Base-by-base conservation (phyloP, 495 filamentous ascomycete genomes). In the Hypomontagnella monticulosa region DNA sequence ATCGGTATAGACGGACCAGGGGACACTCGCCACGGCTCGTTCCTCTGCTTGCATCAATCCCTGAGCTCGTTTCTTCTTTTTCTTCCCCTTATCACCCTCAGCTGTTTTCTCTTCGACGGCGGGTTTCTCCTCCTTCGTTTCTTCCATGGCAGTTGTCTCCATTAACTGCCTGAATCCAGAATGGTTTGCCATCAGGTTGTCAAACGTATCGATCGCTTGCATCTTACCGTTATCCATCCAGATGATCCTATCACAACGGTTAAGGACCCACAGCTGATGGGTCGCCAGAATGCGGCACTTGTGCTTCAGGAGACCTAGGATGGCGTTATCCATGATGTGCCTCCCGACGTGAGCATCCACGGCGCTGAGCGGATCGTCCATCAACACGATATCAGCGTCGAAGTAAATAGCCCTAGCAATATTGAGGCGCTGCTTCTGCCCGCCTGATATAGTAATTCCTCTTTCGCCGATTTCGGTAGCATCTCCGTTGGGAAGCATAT, bases 271-370 rank as follows among this genome's bases (percentile, higher is more conserved):
- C 4, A 97, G 84, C 72, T 97, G 95, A 75, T 99, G 95, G 0
- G 95, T 99, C 4, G 94, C 95, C 34, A 99, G 82, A 32, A 98
- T 89, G 30, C 95, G 81, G 72, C 91, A 93, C 66, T 97, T 96
- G 75, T 94, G 85, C 66, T 91, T 91, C 48, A 99, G 80, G 20
- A 97, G 80, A 23, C 94, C 95, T 46, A 92, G 88, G 46, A 99
- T 97, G 34, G 93, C 95, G 57, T 96, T 88, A 71, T 97, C 93
- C 80, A 99, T 97, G 72, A 99, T 95, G 73, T 97, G 94, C 12
- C 91, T 88, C 10, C 94, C 95, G 51, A 94, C 91, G 63, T 94
- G 91, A 6, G 91, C 91, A 73, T 95, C 91, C 4, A 95, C 91
- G 7, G 91, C 91, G 16, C 88, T 91, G 11, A 95, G 75, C 3